phyloP scores from a whole-genome alignment of 2,329 filamentous ascomycete species.

The Alternaria ventricosa region DNA sequence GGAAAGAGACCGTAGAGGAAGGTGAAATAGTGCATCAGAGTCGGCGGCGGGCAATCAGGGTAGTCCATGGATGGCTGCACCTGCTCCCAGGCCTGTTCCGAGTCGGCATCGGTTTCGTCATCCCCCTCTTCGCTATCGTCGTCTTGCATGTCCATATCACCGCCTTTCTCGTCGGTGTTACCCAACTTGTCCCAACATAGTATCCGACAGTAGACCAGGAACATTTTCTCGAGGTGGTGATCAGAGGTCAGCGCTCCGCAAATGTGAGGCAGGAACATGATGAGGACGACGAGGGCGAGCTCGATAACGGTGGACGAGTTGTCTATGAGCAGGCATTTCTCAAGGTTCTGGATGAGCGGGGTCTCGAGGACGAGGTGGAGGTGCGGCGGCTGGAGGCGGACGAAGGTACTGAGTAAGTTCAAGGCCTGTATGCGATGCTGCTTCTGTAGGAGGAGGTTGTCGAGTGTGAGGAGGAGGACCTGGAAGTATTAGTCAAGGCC shows the following conservation, averaged over 20 bases:
- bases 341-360: constrained; percentile 71
- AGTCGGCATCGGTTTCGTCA: constrained; percentile 31
- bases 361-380: constrained; percentile 76
- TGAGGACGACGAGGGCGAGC: constrained; percentile 73
- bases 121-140: constrained; percentile 49
- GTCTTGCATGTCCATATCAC: constrained; percentile 14
- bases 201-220: constrained; percentile 80
- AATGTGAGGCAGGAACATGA: constrained; percentile 85
- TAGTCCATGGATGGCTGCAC: constrained; percentile 66
- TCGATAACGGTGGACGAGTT: constrained; percentile 80
- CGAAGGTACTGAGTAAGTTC: constrained; percentile 73
- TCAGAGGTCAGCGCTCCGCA: constrained; percentile 70
- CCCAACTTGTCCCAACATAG: constrained; percentile 76
- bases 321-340: constrained; percentile 77
- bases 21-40: constrained; percentile 78
- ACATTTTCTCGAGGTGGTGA: constrained; percentile 71
- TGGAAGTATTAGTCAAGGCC: constrained; percentile 41
- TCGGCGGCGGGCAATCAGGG: constrained; percentile 62
- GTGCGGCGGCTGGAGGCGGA: constrained; percentile 79
- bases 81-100: constrained; percentile 66
- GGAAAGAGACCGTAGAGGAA: constrained; percentile 84
- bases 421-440: constrained; percentile 69
- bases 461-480: constrained; percentile 70
- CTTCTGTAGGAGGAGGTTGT: constrained; percentile 70
- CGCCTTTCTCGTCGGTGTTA: constrained; percentile 18